Percentiles rank a stretch among this genome's conserved stretches.
phyloP scores from a whole-genome alignment of 257 asterid genomes.

The Thymus mandschuricus region DNA sequence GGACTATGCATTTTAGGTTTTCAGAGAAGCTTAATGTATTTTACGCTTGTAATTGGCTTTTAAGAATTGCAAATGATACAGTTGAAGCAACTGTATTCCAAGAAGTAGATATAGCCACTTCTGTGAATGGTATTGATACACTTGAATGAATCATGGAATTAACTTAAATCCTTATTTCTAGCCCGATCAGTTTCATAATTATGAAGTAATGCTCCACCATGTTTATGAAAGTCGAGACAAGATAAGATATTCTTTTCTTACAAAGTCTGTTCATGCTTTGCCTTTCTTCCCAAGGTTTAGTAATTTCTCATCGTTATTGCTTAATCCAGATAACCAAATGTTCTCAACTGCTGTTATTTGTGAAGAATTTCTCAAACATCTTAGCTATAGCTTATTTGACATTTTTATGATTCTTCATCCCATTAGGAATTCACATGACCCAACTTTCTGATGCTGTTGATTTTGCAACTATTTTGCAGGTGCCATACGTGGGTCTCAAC shows the following conservation, averaged over 20 bases:
- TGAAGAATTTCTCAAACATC: neutral
- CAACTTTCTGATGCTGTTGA: conserved; percentile 11
- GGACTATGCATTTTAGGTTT: neutral
- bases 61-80: conserved; percentile 15
- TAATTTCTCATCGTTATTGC: neutral
- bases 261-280: neutral
- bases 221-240: neutral
- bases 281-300: neutral
- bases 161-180: neutral
- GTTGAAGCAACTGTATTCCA: conserved; percentile 13
- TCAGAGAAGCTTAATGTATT: neutral
- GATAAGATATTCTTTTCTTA: neutral
- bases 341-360: neutral
- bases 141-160: neutral
- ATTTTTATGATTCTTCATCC: conserved; percentile 12
- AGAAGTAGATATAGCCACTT: conserved; percentile 1
- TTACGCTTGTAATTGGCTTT: conserved; percentile 5
- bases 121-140: neutral
- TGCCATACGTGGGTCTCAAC: conserved; percentile 97
- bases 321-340: neutral
- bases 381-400: neutral
- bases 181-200: neutral
- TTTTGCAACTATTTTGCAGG: conserved; percentile 51
- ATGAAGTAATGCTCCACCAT: conserved; percentile 5
- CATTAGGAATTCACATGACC: neutral